Percentiles rank a stretch among this genome's conserved stretches.
phyloP scores from a whole-genome alignment of 2,329 filamentous ascomycete genomes.

The Fusarium torreyae region DNA sequence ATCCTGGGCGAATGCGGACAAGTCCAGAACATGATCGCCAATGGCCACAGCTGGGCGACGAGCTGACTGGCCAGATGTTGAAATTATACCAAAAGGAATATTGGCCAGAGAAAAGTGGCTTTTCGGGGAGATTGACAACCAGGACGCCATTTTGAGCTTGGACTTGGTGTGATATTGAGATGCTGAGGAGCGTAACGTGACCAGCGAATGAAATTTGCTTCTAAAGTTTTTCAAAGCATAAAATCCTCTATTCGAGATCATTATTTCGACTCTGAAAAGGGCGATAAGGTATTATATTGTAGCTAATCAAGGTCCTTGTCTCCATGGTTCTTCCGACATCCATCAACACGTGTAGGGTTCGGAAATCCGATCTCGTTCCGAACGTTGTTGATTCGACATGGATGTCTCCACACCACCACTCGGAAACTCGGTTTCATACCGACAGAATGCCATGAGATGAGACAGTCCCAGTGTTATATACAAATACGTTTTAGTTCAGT shows the following conservation, averaged over 20 bases:
- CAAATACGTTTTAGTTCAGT: neutral
- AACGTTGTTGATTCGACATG: neutral
- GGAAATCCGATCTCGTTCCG: slow-evolving; percentile 15
- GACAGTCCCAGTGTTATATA: neutral
- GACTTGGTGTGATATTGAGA: too few species aligned
- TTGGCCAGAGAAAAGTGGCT: slow-evolving; percentile 72
- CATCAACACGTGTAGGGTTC: neutral
- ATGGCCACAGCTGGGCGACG: slow-evolving; percentile 80
- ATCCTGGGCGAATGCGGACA: slow-evolving; percentile 70
- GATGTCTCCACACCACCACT: neutral
- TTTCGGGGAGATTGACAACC: slow-evolving; percentile 13
- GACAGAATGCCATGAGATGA: neutral
- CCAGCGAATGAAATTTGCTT: accelerated
- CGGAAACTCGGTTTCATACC: slow-evolving; percentile 14
- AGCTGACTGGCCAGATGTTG: slow-evolving; percentile 67
- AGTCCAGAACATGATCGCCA: slow-evolving; percentile 78
- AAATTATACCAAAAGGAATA: slow-evolving; percentile 87
- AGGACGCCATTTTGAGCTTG: slow-evolving; percentile 23
- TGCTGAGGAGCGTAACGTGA: neutral
- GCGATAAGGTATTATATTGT: neutral
- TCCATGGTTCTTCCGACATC: neutral
- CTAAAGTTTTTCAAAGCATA: neutral
- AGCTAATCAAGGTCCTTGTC: neutral
- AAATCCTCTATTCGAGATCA: neutral
- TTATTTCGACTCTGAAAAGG: neutral